Base-by-base conservation (phyloP, 1,139 yeast species). In the Geotrichum bryndzae region DNA sequence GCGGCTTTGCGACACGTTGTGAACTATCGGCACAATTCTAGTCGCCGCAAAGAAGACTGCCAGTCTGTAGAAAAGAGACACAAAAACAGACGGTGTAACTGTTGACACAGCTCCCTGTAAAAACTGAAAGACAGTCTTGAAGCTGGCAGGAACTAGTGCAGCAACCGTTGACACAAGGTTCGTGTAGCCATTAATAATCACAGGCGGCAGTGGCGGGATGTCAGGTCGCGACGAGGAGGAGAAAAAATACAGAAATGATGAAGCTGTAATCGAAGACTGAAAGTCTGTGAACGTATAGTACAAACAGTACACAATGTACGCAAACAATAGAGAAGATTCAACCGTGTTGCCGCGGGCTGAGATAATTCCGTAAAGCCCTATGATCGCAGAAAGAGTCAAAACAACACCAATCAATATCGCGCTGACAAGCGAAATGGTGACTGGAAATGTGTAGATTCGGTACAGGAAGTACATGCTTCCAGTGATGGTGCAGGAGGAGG, bases 41-140 rank as follows among this genome's bases (percentile, higher is more conserved):
- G 98, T 89, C 4, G 98, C 97, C 1, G 96, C 91, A 70, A 90
- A 91, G 69, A 94, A 90, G 3, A 92, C 96, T 1, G 90, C 82
- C 33, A 94, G 84, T 69, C 99, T 81, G 72, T 89, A 92, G 1
- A 91, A 90, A 68, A 94, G 79, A 68, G 91, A 91, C 45, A 91
- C 80, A 51, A 90, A 77, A 29, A 94, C 86, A 1, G 96, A 90
- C 7, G 96, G 84, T 0, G 96, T 88, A 56, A 94, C 80, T 50
- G 92, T 88, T 61, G 85, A 84, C 41, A 85, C 78, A 1, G 96
- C 90, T 61, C 85, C 84, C 29, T 82, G 74, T 60, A 88, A 77
- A 70, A 88, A 89, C 65, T 85, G 88, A 79, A 87, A 83, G 61
- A 88, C 83, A 27, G 95, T 83, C 69, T 79, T 76, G 61, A 82